phyloP scores from a whole-genome alignment of 1,284 basidiomycete species.

The Vanrija pseudolonga region DNA sequence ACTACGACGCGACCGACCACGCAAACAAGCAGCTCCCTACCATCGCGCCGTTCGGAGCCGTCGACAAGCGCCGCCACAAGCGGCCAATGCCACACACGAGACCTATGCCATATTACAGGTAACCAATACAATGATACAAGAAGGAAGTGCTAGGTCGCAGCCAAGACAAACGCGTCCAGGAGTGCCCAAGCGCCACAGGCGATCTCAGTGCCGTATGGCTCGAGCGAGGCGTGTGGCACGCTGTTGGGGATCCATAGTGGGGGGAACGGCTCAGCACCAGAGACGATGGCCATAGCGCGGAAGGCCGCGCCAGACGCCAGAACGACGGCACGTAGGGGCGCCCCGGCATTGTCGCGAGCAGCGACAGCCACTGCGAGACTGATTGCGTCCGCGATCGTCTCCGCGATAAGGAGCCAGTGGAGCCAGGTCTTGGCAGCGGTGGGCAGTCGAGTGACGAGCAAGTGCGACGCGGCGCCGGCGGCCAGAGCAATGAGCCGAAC shows the following conservation, averaged over 20 bases:
- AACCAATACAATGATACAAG: not conserved
- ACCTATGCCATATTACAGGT: too few species aligned
- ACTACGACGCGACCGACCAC: too few species aligned
- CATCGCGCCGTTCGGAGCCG: too few species aligned
- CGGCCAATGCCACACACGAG: too few species aligned
- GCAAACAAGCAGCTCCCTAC: too few species aligned
- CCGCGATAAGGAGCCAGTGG: slow-evolving; percentile 1
- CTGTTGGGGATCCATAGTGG: not conserved
- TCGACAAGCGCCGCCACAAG: too few species aligned
- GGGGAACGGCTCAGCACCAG: not conserved
- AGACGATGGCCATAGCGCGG: slow-evolving; percentile 1
- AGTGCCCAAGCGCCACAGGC: slow-evolving; percentile 8
- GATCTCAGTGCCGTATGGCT: not conserved
- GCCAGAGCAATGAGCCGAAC: slow-evolving; percentile 1
- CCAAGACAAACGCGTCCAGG: slow-evolving; percentile 5
- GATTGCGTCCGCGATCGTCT: slow-evolving; percentile 2
- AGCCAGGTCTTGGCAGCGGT: not conserved
- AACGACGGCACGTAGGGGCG: slow-evolving; percentile 5
- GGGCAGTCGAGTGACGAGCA: not conserved
- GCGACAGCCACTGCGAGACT: slow-evolving; percentile 4
- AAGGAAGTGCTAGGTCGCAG: not conserved
- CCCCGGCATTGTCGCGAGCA: not conserved
- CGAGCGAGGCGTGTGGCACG: not conserved
- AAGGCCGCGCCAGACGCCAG: slow-evolving; percentile 5
- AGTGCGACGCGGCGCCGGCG: not conserved